Conservation (phyloP, 345 rosid genomes). For the Geranium brycei region DNA sequence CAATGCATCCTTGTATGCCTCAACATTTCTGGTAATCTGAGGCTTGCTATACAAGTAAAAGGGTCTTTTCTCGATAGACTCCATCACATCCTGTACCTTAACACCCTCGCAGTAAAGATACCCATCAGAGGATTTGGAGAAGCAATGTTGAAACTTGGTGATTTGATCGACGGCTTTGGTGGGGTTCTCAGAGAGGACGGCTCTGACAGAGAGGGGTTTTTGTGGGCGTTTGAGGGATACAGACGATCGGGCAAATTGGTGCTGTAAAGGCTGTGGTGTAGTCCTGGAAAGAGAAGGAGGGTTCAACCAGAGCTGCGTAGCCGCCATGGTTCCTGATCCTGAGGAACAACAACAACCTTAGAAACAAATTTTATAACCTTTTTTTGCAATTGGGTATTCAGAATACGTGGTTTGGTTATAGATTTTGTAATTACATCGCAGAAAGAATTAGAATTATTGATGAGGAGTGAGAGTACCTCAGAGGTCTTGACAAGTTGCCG, state of each 20-base stretch:
- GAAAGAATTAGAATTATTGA: no score
- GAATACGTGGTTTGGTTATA: no score
- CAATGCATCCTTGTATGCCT: conserved; percentile 68
- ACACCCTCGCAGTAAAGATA: conserved; percentile 71
- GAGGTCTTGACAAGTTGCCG: no score
- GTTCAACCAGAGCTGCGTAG: conserved; percentile 16
- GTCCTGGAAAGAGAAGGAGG: conserved; percentile 15
- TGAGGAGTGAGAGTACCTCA: no score
- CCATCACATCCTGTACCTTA: conserved; percentile 74
- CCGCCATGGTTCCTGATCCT: conserved; percentile 23
- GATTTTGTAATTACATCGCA: no score
- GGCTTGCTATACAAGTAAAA: conserved; percentile 84
- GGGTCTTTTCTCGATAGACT: conserved; percentile 65
- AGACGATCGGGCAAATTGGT: conserved; percentile 26
- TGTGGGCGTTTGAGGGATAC: conserved; percentile 15
- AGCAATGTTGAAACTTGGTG: conserved; percentile 53
- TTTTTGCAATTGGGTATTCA: no score
- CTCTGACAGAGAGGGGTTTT: conserved; percentile 31
- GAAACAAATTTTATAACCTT: no score
- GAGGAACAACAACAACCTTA: no score
- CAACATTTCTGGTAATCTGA: conserved; percentile 73
- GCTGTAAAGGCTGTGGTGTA: no score
- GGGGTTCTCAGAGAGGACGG: conserved; percentile 43
- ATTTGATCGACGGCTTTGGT: conserved; percentile 11
- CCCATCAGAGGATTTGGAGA: conserved; percentile 66